These are phyloP conservation scores for Lactarius akahatsu DNA, from an alignment of 768 basidiomycete species.

Conservation along the genomic window DNA sequence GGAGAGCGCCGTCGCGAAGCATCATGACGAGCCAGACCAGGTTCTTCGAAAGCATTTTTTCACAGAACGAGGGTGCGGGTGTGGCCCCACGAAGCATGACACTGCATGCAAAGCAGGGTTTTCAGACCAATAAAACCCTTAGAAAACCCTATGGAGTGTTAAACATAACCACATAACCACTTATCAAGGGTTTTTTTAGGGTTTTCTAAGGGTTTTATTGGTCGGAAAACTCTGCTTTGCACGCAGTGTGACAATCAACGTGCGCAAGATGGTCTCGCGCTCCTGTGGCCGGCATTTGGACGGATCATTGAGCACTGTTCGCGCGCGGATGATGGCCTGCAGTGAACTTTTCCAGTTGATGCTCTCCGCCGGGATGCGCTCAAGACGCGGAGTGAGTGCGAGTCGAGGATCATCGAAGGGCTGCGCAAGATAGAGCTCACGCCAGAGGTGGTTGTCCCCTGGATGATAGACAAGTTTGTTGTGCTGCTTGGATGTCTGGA, in stretches of 20 bases:
- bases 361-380: conserved; percentile 17
- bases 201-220: too few relatives aligned
- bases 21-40: conserved; percentile 51
- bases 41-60: conserved; percentile 45
- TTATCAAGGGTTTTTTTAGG: too few relatives aligned
- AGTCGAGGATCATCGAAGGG: conserved; percentile 62
- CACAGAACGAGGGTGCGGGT: conserved; percentile 35
- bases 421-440: conserved; percentile 59
- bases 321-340: conserved; percentile 55
- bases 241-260: conserved; percentile 53
- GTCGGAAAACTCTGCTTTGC: too few relatives aligned
- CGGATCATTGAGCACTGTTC: conserved; percentile 43
- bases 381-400: conserved; percentile 44
- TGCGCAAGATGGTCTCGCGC: conserved; percentile 43
- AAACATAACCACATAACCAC: too few relatives aligned
- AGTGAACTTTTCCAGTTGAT: conserved; percentile 52
- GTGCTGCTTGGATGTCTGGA: conserved; percentile 50
- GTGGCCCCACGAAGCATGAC: conserved; percentile 45
- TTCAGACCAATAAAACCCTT: too few relatives aligned
- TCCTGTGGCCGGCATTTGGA: conserved; percentile 45
- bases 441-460: conserved; percentile 56
- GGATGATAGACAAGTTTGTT: conserved; percentile 47
- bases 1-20: conserved; percentile 44
- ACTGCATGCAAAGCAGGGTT: too few relatives aligned
- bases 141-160: too few relatives aligned